Conservation (phyloP, 768 basidiomycete genomes). For the Lactifluus hygrophoroides region DNA sequence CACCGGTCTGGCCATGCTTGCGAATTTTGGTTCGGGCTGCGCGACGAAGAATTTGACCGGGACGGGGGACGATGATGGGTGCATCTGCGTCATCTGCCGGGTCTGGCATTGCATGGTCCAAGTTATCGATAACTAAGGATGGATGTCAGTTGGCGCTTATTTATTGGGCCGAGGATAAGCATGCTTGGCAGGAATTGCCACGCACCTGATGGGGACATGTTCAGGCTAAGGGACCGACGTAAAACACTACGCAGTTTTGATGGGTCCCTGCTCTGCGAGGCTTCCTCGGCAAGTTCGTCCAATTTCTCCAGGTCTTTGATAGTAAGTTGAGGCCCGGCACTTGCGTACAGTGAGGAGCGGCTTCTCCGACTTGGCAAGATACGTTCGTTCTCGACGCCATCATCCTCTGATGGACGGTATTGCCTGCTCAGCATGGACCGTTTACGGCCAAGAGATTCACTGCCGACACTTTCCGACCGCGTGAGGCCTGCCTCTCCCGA, state of each 20-base stretch:
- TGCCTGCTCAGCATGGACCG: conserved; percentile 92
- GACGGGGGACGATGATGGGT: conserved; percentile 86
- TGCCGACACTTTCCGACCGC: conserved; percentile 39
- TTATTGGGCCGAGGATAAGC: background rate
- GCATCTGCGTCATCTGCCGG: conserved; percentile 75
- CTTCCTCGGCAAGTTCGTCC: conserved; percentile 89
- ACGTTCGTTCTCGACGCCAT: conserved; percentile 55
- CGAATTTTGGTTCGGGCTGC: conserved; percentile 94
- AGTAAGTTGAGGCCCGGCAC: conserved; percentile 77
- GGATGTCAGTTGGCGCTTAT: background rate
- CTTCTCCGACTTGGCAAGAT: conserved; percentile 64
- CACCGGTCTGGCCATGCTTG: conserved; percentile 67
- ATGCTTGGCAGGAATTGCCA: conserved; percentile 8
- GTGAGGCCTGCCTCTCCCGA: conserved; percentile 37
- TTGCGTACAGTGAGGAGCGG: conserved; percentile 56
- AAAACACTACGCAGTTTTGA: conserved; percentile 69
- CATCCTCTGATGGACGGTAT: conserved; percentile 75
- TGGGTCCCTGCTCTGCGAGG: conserved; percentile 73
- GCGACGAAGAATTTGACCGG: conserved; percentile 83
- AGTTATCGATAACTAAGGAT: conserved; percentile 48
- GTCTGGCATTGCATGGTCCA: conserved; percentile 53
- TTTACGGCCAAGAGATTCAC: conserved; percentile 62
- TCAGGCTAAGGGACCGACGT: conserved; percentile 81
- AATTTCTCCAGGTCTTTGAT: conserved; percentile 91
- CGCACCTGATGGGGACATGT: conserved; percentile 79